Percentiles rank a stretch among this genome's conserved stretches.
phyloP scores from a whole-genome alignment of 371 early-diverging fungal genomes.

The Mucor piriformis region DNA sequence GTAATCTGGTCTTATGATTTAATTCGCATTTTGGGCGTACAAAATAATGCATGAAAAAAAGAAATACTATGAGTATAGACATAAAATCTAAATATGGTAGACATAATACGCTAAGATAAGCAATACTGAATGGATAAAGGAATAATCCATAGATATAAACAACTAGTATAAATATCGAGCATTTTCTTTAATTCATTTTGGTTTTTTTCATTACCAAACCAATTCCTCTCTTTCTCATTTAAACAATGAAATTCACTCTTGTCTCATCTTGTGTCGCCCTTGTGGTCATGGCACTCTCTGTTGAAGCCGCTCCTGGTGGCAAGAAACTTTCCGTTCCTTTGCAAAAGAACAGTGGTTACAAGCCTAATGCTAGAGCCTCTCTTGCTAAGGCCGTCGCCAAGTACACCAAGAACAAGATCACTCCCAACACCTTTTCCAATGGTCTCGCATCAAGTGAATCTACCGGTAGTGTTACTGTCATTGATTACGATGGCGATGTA shows the following conservation, averaged over 20 bases:
- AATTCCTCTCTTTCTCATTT: background rate
- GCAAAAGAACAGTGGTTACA: conserved; percentile 15
- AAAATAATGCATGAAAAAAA: no score
- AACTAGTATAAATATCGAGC: background rate
- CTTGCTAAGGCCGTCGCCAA: conserved; percentile 20
- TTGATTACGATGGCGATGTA: conserved; percentile 23
- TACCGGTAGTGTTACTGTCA: conserved; percentile 18
- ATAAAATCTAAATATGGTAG: no score
- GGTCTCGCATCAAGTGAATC: background rate
- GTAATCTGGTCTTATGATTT: no score
- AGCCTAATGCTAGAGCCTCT: conserved; percentile 19
- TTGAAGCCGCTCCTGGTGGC: conserved; percentile 11
- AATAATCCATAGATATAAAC: no score
- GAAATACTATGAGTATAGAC: no score
- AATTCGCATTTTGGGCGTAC: no score
- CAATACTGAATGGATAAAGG: no score
- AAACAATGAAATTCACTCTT: conserved; percentile 12
- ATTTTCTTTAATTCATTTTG: no score
- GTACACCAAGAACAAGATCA: conserved; percentile 11
- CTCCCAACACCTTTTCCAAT: background rate
- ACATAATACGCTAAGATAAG: no score
- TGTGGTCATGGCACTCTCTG: conserved; percentile 12
- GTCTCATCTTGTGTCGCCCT: conserved; percentile 15
- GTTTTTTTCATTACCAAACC: background rate
- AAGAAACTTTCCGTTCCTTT: conserved; percentile 18